Conservation (phyloP, 164 flowering plant species). For the Liriodendron chinense region DNA sequence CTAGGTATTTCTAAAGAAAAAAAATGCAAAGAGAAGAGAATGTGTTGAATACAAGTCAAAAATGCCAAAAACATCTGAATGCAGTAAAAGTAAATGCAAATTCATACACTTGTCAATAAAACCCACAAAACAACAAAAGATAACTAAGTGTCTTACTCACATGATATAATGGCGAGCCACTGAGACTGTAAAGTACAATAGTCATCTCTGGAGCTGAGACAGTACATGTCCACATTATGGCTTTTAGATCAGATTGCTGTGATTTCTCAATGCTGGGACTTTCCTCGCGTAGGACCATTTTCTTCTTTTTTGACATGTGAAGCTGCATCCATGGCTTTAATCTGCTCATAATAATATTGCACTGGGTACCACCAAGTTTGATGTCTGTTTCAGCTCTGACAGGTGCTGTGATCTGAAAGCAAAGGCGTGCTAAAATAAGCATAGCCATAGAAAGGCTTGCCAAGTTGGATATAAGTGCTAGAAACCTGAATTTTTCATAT, state of each 20-base stretch:
- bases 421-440: conserved; percentile 4
- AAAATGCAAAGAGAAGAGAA: neutral
- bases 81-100: neutral
- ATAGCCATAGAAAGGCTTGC: neutral
- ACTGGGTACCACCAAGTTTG: conserved; percentile 90
- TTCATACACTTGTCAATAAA: neutral
- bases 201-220: conserved; percentile 98
- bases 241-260: conserved; percentile 41
- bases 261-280: conserved; percentile 30
- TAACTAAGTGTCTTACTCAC: conserved; percentile 43
- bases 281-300: conserved; percentile 61
- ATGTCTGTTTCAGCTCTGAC: conserved; percentile 87
- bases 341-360: conserved; percentile 72
- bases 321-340: conserved; percentile 71
- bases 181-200: conserved; percentile 59
- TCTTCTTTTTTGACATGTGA: conserved; percentile 56
- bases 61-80: neutral
- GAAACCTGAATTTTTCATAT: neutral
- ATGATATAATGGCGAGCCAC: conserved; percentile 64
- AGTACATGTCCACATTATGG: conserved; percentile 88
- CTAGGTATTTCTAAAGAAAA: neutral
- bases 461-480: neutral
- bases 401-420: conserved; percentile 60
- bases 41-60: neutral
- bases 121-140: no score